A percentile compares a stretch with the other conserved stretches of the same genome.
phyloP scores from a whole-genome alignment of 192 early-diverging fungal species.

The Spizellomyces punctatus region DNA sequence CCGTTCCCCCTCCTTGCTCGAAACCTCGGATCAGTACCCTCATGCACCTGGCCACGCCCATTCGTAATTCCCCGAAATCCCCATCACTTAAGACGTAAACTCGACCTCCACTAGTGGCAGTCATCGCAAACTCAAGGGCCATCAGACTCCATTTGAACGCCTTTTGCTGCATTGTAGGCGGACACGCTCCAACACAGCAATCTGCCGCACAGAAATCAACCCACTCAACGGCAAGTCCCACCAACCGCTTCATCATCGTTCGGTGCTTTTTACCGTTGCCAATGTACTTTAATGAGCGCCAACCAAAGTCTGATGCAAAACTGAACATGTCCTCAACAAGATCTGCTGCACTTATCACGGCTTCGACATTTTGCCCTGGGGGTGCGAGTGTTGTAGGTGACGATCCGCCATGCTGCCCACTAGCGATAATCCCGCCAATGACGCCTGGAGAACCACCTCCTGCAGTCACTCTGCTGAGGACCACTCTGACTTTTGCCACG shows the following conservation, averaged over 20 bases:
- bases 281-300: constrained; percentile 60
- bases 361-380: constrained; percentile 31
- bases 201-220: constrained; percentile 84
- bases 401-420: neutral
- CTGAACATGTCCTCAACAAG: constrained; percentile 71
- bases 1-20: constrained; percentile 48
- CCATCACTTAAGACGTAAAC: constrained; percentile 68
- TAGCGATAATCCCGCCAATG: neutral
- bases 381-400: neutral
- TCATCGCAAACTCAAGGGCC: constrained; percentile 83
- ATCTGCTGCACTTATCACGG: constrained; percentile 45
- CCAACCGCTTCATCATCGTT: constrained; percentile 66
- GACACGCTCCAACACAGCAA: constrained; percentile 45
- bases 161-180: constrained; percentile 41
- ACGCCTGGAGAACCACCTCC: constrained; percentile 23
- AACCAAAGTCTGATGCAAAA: constrained; percentile 73
- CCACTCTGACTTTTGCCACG: constrained; percentile 56
- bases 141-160: constrained; percentile 77
- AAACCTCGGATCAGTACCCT: constrained; percentile 80
- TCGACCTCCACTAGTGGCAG: constrained; percentile 70
- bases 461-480: constrained; percentile 18
- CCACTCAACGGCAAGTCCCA: constrained; percentile 83
- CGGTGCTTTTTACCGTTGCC: constrained; percentile 56
- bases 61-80: constrained; percentile 72
- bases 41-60: constrained; percentile 77